Base-by-base conservation (phyloP, 345 rosid genomes). In the Turritis glabra region DNA sequence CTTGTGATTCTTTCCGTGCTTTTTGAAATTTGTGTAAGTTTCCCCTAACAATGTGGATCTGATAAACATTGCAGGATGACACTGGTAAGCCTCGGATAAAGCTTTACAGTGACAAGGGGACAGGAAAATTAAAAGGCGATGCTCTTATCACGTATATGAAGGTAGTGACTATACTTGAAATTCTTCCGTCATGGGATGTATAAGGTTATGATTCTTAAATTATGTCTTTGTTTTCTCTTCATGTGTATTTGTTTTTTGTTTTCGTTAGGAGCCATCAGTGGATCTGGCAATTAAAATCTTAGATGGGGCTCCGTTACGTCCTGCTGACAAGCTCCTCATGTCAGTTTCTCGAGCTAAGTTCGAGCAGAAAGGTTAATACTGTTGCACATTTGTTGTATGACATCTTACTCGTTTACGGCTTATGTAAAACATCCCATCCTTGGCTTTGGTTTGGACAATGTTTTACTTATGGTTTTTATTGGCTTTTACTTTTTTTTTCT, bases 241-340 rank as follows among this genome's bases (percentile, higher is more conserved):
- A 13, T 67, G 14, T 71, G 13, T 68, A 53, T 48, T 23, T 76
- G 22, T 46, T 22, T 72, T 41, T 41, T 50, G 54, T 57, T 47
- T 71, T 65, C 47, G 33, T 58, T 76, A 95, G 99, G 99, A 95
- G 73, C 98, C 98, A 25, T 96, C 99, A 30, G 99, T 96, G 77
- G 96, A 85, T 80, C 79, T 96, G 75, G 99, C 99, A 25, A 57
- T 85, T 60, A 85, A 95, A 86, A 86, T 95, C 73, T 83, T 95
- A 87, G 99, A 92, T 64, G 99, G 97, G 62, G 71, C 93, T 72
- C 89, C 99, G n/a, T 83, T 96, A 21, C 97, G 96, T 29, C 93
- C 88, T 2, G 87, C 79, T 78, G 98, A 89, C 72, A 87, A 84
- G 72, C 77, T 86, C 48, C 86, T 83, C 32, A 92, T 96, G 95